Evolutionary conservation across 2,329 filamentous ascomycete species (phyloP).

Genomic region (Paraphoma chrysanthemicola): DNA sequence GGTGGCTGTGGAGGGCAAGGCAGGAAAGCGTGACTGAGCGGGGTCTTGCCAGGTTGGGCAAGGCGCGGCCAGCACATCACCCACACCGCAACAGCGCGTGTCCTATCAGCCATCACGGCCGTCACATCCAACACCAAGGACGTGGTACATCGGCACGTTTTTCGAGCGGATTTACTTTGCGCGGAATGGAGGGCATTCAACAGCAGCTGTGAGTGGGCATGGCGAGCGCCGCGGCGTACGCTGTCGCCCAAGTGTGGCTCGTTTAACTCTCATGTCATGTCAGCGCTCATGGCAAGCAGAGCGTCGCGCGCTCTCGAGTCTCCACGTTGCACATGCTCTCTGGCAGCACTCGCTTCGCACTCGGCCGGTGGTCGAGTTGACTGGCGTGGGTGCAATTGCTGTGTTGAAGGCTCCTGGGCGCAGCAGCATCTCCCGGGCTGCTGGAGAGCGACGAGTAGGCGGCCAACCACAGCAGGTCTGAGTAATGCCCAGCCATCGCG

Average conservation of each 20-base stretch:
- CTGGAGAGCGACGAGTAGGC: constrained; percentile 31
- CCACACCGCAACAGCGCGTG: constrained; percentile 43
- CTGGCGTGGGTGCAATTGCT: constrained; percentile 14
- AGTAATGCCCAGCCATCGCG: constrained; percentile 23
- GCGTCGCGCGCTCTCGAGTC: constrained; percentile 44
- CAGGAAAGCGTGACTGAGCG: constrained; percentile 38
- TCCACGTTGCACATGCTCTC: constrained; percentile 46
- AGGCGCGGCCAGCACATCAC: constrained; percentile 45
- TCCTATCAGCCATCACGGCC: constrained; percentile 40
- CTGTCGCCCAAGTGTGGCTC: constrained; percentile 23
- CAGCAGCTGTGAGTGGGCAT: constrained; percentile 21
- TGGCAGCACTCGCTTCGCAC: constrained; percentile 27
- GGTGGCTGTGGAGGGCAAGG: constrained; percentile 34
- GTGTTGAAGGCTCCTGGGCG: constrained; percentile 18
- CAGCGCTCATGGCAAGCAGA: constrained; percentile 42
- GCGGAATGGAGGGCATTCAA: constrained; percentile 21
- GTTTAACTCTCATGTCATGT: constrained; percentile 23
- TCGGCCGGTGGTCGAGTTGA: constrained; percentile 15
- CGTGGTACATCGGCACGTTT: constrained; percentile 47
- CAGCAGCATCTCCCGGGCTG: constrained; percentile 19
- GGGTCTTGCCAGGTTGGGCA: constrained; percentile 21
- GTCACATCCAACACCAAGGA: constrained; percentile 43
- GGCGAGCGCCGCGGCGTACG: constrained; percentile 20
- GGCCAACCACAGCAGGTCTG: constrained; percentile 29
- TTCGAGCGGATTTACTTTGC: constrained; percentile 31